Conservation (phyloP, 2,329 filamentous ascomycete species). For the Trichoderma atrobrunneum region DNA sequence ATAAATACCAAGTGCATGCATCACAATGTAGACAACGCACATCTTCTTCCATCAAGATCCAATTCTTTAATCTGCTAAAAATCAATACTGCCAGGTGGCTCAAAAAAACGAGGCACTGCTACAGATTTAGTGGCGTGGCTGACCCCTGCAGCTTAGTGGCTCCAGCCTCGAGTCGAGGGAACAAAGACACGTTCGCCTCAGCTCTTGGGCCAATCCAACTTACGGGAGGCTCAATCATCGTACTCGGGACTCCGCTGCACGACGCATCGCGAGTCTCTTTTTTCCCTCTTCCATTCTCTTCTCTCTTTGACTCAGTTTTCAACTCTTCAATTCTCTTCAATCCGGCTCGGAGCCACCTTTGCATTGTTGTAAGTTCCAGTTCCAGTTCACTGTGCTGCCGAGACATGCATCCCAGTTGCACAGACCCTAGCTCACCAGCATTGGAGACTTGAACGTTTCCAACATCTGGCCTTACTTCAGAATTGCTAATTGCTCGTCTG, state of each 20-base stretch:
- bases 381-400: background rate
- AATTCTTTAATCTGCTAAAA: background rate
- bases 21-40: background rate
- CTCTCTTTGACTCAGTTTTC: background rate
- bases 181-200: conserved; percentile 20
- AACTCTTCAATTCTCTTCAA: background rate
- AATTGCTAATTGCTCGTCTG: conserved; percentile 6
- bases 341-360: background rate
- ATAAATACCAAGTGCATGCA: background rate
- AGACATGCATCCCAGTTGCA: background rate
- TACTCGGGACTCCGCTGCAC: conserved; percentile 9
- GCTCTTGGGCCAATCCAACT: conserved; percentile 8
- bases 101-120: background rate
- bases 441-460: background rate
- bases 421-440: background rate
- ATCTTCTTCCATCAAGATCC: background rate
- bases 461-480: background rate
- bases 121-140: conserved; percentile 5
- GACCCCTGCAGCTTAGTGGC: conserved; percentile 17
- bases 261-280: conserved; percentile 15
- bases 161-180: conserved; percentile 1
- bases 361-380: conserved; percentile 23
- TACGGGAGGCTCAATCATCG: conserved; percentile 18
- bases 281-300: conserved; percentile 9
- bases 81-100: background rate